These are phyloP conservation scores for Alternaria atra DNA, from an alignment of 2,329 filamentous ascomycete species.

Conservation along the genomic window DNA sequence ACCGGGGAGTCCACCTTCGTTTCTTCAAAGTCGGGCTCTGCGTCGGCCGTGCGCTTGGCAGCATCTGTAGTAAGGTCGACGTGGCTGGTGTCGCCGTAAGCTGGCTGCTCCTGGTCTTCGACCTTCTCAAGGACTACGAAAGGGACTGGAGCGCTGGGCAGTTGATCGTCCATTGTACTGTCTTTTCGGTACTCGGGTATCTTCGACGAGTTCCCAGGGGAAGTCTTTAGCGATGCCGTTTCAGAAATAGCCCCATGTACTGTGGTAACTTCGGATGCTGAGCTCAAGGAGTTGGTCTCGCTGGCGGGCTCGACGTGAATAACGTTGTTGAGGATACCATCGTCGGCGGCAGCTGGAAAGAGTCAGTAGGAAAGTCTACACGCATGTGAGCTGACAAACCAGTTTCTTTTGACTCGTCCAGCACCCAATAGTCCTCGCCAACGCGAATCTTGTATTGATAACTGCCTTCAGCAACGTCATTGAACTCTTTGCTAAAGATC, in stretches of 20 bases:
- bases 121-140: not conserved
- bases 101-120: conserved; percentile 20
- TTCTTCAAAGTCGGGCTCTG: conserved; percentile 32
- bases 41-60: conserved; percentile 33
- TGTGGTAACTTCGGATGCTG: conserved; percentile 4
- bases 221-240: not conserved
- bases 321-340: conserved; percentile 64
- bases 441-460: conserved; percentile 80
- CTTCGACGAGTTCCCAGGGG: conserved; percentile 3
- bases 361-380: conserved; percentile 25
- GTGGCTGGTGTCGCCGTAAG: conserved; percentile 26
- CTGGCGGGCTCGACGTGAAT: conserved; percentile 46
- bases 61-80: conserved; percentile 21
- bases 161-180: conserved; percentile 14
- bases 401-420: conserved; percentile 69
- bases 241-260: not conserved
- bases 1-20: conserved; percentile 23
- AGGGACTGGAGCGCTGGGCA: not conserved
- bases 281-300: not conserved
- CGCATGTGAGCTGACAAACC: conserved; percentile 57
- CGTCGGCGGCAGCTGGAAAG: conserved; percentile 59
- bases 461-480: conserved; percentile 64
- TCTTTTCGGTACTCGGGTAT: conserved; percentile 28
- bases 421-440: conserved; percentile 70
- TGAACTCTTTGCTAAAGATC: conserved; percentile 66